Evolutionary conservation across 2,329 filamentous ascomycete genomes (phyloP), one percentile per base, ranked within the genome.

Genomic region (Hawksworthiomyces lignivorus): DNA sequence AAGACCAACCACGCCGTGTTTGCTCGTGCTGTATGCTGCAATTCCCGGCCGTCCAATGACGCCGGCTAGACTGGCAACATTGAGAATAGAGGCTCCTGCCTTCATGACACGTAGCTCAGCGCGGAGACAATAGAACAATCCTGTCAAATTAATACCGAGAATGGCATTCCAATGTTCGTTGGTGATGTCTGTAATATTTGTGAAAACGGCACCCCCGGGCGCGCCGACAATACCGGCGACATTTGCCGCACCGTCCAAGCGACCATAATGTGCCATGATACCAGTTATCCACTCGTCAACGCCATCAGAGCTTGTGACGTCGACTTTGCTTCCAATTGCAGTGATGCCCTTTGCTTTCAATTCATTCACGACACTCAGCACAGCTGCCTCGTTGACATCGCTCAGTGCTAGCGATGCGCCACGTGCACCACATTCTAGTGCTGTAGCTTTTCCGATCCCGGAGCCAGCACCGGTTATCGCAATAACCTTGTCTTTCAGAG

Each of bases 221-320:
- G 32, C 14, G 24, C 67, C 67, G 45, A 71, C 67, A 28, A 64
- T 52, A 31, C 72, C 70, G 5, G 75, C 75, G 7, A 73, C 62
- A 37, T 80, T 77, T 6, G 69, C 73, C 18, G 72, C 70, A 7
- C 72, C 68, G 49, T 76, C 70, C 9, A 77, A 62, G 40, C 67
- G 65, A 5, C 73, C 73, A 39, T 72, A 72, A 26, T 62, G 62
- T n/a, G 60, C 50, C 17, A 76, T 53, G 10, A 67, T 64, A 36
- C 53, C 55, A 9, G 60, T 56, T 35, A 75, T 65, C 72, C 73
- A 76, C 20, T 52, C 51, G 26, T 77, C 69, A 11, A 77, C 73
- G 22, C 72, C 59, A 31, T 20, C 30, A 3, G 38, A 34, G 15
- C 21, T 28, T 12, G 21, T 40, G 10, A 40, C 22, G 8, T 40